These are phyloP conservation scores for Colletotrichum eremochloae DNA, from an alignment of 2,329 filamentous ascomycete genomes.

Conservation along the genomic window DNA sequence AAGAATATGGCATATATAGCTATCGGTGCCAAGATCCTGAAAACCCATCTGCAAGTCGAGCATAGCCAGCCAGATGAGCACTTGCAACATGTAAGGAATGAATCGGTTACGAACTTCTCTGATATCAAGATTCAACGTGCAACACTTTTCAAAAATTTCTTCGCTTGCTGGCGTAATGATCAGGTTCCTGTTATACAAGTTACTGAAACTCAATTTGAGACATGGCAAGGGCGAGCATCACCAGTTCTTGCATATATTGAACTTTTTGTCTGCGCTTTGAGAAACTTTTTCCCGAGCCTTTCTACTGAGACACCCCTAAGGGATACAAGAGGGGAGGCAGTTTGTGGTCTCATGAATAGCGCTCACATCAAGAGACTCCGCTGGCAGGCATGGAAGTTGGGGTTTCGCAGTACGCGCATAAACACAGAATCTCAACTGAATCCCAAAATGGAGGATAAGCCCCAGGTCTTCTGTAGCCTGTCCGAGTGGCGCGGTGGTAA, in stretches of 20 bases:
- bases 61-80: background rate
- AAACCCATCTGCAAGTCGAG: background rate
- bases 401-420: background rate
- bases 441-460: background rate
- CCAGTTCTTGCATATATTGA: background rate
- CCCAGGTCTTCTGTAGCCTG: background rate
- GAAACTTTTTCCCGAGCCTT: background rate
- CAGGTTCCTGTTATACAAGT: slow-evolving; percentile 7
- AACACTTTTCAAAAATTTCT: slow-evolving; percentile 8
- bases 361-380: background rate
- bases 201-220: background rate
- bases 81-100: background rate
- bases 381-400: background rate
- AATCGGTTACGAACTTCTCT: background rate
- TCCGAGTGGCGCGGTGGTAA: slow-evolving; percentile 15
- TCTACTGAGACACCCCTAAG: background rate
- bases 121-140: background rate
- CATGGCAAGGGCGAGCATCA: background rate
- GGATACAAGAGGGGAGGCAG: background rate
- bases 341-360: background rate
- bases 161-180: background rate
- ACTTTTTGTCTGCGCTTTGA: background rate
- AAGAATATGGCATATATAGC: slow-evolving; percentile 18
- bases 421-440: background rate
- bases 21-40: slow-evolving; percentile 11